These are phyloP conservation scores for Nannizzia gypsea DNA, from an alignment of 2,329 filamentous ascomycete species.

Conservation along the genomic window DNA sequence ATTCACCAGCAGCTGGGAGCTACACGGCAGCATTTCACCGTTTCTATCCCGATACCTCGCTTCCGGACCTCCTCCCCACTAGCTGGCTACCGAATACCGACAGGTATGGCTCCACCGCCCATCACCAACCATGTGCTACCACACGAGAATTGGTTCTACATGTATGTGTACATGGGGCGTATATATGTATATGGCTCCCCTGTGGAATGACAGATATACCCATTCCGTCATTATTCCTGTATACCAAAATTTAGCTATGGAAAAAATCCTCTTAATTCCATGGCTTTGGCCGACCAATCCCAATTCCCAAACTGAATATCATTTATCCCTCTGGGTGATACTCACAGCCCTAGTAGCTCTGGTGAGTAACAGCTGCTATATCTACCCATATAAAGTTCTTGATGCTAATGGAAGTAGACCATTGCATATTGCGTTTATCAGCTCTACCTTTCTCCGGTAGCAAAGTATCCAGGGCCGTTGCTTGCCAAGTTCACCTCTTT, in stretches of 20 bases:
- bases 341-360: background rate
- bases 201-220: background rate
- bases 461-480: slow-evolving; percentile 10
- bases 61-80: too few relatives aligned
- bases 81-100: too few relatives aligned
- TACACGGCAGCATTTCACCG: too few relatives aligned
- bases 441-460: slow-evolving; percentile 12
- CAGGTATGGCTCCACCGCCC: too few relatives aligned
- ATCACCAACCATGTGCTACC: too few relatives aligned
- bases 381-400: background rate
- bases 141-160: too few relatives aligned
- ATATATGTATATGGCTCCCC: background rate
- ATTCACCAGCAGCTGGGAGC: too few relatives aligned
- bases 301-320: background rate
- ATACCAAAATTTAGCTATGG: background rate
- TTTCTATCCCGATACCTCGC: too few relatives aligned
- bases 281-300: background rate
- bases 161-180: too few relatives aligned
- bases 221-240: background rate
- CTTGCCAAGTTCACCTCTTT: slow-evolving; percentile 12
- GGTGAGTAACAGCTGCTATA: background rate
- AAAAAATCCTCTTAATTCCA: background rate
- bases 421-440: slow-evolving; percentile 7
- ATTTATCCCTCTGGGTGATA: background rate
- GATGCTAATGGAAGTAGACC: background rate